These are phyloP conservation scores for Neurospora tetraspora DNA, from an alignment of 495 filamentous ascomycete species.

Conservation along the genomic window DNA sequence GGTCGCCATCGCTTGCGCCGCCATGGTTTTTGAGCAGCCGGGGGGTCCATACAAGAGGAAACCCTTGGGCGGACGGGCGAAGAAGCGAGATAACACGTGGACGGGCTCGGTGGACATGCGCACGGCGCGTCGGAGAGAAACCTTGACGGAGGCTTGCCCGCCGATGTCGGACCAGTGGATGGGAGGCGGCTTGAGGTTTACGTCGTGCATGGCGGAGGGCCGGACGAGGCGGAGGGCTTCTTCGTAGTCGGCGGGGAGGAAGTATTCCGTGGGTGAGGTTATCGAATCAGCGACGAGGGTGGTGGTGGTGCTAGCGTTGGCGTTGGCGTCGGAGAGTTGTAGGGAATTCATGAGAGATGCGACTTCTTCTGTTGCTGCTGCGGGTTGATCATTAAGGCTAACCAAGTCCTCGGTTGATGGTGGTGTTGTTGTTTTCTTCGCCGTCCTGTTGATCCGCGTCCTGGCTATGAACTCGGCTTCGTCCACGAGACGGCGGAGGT, in stretches of 20 bases:
- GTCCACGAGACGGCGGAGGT: conserved; percentile 34
- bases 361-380: not conserved
- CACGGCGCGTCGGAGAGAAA: conserved; percentile 33
- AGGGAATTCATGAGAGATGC: not conserved
- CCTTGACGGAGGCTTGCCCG: conserved; percentile 74
- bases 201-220: conserved; percentile 83
- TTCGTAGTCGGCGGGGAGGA: conserved; percentile 31
- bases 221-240: conserved; percentile 39
- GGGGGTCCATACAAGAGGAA: conserved; percentile 90
- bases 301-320: not conserved
- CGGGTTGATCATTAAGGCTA: not conserved
- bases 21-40: conserved; percentile 92
- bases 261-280: conserved; percentile 1
- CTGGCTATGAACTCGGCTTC: conserved; percentile 24
- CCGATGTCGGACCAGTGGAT: conserved; percentile 86
- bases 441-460: conserved; percentile 5
- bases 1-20: conserved; percentile 84
- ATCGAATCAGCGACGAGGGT: not conserved
- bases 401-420: not conserved
- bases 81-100: conserved; percentile 45
- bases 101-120: conserved; percentile 33
- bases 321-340: not conserved
- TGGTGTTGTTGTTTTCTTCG: not conserved
- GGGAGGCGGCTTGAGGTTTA: conserved; percentile 79
- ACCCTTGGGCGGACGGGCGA: conserved; percentile 55